These are phyloP conservation scores for Eucalyptus pauciflora DNA, from an alignment of 345 rosid genomes.

Conservation along the genomic window DNA sequence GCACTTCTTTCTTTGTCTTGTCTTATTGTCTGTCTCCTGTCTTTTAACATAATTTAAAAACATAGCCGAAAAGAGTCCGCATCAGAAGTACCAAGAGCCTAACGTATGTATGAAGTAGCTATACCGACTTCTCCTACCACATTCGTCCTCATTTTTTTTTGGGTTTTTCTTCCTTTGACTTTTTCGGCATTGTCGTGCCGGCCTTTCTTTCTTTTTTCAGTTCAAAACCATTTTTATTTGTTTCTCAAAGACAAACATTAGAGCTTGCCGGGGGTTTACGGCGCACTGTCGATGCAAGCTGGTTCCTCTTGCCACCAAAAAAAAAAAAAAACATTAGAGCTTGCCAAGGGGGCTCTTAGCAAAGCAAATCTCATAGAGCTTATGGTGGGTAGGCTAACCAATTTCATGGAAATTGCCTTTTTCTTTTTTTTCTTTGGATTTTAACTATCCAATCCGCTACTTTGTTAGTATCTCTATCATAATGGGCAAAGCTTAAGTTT, in stretches of 20 bases:
- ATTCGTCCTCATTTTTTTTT: background rate
- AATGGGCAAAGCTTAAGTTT: background rate
- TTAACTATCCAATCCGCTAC: fast-evolving
- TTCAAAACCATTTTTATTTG: background rate
- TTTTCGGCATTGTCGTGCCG: background rate
- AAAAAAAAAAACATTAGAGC: background rate
- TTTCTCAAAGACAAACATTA: background rate
- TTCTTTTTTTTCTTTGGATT: background rate
- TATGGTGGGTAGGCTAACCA: background rate
- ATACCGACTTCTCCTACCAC: background rate
- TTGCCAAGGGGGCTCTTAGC: background rate
- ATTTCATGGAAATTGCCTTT: background rate
- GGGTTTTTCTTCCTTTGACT: background rate
- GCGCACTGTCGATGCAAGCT: no score
- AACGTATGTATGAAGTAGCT: background rate
- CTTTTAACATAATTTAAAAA: background rate
- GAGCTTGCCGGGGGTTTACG: no score
- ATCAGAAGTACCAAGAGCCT: background rate
- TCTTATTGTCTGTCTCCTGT: background rate
- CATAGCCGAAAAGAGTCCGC: background rate
- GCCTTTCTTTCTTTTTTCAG: fast-evolving
- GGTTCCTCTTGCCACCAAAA: no score
- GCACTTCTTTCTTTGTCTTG: background rate
- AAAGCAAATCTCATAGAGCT: background rate
- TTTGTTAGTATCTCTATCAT: background rate